Evolutionary conservation across 768 basidiomycete genomes (phyloP).

Genomic region (Termitomyces sp.): DNA sequence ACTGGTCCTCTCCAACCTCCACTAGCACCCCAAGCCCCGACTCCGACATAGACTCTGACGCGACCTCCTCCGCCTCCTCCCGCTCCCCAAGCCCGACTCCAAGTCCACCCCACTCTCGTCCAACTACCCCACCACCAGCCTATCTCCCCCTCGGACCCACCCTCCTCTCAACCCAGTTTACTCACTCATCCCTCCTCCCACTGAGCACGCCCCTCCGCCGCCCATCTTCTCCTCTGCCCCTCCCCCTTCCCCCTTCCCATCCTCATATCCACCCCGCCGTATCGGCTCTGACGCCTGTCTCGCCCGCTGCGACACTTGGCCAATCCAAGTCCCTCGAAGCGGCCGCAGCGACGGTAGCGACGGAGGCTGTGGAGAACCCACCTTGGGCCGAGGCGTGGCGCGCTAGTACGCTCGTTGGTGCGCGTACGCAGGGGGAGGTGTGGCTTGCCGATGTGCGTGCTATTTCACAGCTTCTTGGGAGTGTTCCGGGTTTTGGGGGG

Average conservation of each 20-base stretch:
- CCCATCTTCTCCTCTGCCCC: constrained; percentile 51
- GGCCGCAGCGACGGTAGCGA: constrained; percentile 57
- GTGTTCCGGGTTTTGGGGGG: constrained; percentile 33
- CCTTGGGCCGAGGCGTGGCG: constrained; percentile 69
- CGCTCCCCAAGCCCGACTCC: constrained; percentile 30
- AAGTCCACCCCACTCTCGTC: constrained; percentile 39
- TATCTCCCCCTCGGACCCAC: constrained; percentile 71
- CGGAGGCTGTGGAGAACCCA: constrained; percentile 71
- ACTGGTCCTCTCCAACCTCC: constrained; percentile 19
- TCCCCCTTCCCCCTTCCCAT: neutral
- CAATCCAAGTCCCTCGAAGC: constrained; percentile 67
- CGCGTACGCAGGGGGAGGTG: constrained; percentile 10
- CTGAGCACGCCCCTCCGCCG: constrained; percentile 58
- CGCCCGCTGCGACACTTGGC: constrained; percentile 70
- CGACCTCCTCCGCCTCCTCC: constrained; percentile 15
- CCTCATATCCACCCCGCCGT: neutral
- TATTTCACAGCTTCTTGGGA: constrained; percentile 39
- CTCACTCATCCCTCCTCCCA: constrained; percentile 60
- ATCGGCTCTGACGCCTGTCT: constrained; percentile 77
- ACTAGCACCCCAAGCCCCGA: constrained; percentile 13
- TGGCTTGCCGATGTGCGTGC: constrained; percentile 58
- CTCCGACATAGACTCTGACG: constrained; percentile 28
- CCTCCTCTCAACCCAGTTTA: constrained; percentile 65
- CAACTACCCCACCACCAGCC: constrained; percentile 66
- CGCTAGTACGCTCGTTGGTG: constrained; percentile 25